phyloP scores from a whole-genome alignment of 192 early-diverging fungal genomes.

The Coemansia sp. region DNA sequence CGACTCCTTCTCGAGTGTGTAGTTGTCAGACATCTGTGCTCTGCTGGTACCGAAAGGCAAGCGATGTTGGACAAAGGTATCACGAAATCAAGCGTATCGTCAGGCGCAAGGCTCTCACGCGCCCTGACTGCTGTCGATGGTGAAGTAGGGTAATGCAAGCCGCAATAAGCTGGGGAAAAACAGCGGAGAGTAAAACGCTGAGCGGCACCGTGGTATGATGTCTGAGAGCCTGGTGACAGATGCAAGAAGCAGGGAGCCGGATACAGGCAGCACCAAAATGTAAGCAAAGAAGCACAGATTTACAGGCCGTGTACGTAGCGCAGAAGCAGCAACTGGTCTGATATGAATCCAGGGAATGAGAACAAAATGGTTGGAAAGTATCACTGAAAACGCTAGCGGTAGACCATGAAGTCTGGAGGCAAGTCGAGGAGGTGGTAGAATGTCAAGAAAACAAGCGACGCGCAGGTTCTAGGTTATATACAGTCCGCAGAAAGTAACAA shows the following conservation, averaged over 20 bases:
- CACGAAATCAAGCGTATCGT: background rate
- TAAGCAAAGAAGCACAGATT: background rate
- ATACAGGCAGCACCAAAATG: background rate
- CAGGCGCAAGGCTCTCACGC: background rate
- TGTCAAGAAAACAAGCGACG: background rate
- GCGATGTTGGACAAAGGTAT: background rate
- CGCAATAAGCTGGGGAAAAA: background rate
- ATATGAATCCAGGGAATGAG: background rate
- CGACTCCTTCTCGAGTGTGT: constrained; percentile 34
- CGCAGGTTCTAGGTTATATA: background rate
- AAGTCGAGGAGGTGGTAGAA: background rate
- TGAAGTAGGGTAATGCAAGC: background rate
- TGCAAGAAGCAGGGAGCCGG: background rate
- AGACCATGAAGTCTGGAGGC: background rate
- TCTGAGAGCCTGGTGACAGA: background rate
- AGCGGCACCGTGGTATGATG: no score
- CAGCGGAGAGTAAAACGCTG: background rate
- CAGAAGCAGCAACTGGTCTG: background rate
- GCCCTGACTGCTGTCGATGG: background rate
- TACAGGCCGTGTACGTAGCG: background rate
- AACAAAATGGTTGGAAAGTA: background rate
- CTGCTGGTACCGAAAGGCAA: background rate
- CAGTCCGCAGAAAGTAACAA: background rate
- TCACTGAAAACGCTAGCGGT: background rate
- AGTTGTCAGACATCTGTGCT: constrained; percentile 32